Conservation (phyloP, 1,284 basidiomycete genomes). For the Omphalotus olearius region DNA sequence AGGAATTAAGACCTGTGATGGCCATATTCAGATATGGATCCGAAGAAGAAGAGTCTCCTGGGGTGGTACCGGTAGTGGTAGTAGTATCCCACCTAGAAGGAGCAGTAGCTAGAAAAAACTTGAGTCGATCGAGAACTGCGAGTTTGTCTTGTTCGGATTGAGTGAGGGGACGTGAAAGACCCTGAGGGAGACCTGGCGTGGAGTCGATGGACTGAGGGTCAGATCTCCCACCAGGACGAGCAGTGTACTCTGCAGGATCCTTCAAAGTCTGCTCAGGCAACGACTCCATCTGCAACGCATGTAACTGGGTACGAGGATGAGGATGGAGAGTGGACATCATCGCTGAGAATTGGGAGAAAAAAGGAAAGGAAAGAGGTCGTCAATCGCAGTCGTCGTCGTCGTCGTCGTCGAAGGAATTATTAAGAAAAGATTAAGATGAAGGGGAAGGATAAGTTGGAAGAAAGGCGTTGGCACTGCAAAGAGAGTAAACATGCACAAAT, state of each 20-base stretch:
- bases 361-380: too few relatives aligned
- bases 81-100: conserved; percentile 60
- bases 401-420: too few relatives aligned
- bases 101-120: conserved; percentile 85
- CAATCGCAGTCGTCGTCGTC: too few relatives aligned
- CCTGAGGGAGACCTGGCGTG: conserved; percentile 33
- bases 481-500: too few relatives aligned
- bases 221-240: conserved; percentile 3
- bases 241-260: conserved; percentile 5
- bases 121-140: conserved; percentile 71
- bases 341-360: too few relatives aligned
- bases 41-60: conserved; percentile 17
- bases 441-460: too few relatives aligned
- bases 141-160: conserved; percentile 63
- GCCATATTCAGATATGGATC: conserved; percentile 14
- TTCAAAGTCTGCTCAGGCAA: conserved; percentile 1
- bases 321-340: too few relatives aligned
- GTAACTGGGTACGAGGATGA: conserved; percentile 3
- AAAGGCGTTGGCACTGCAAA: too few relatives aligned
- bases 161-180: conserved; percentile 52
- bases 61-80: conserved; percentile 6
- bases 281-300: conserved; percentile 6
- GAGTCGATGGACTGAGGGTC: too few relatives aligned
- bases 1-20: too few relatives aligned
- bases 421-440: too few relatives aligned